Conservation (phyloP, 345 rosid genomes). For the Aquilaria malaccensis region DNA sequence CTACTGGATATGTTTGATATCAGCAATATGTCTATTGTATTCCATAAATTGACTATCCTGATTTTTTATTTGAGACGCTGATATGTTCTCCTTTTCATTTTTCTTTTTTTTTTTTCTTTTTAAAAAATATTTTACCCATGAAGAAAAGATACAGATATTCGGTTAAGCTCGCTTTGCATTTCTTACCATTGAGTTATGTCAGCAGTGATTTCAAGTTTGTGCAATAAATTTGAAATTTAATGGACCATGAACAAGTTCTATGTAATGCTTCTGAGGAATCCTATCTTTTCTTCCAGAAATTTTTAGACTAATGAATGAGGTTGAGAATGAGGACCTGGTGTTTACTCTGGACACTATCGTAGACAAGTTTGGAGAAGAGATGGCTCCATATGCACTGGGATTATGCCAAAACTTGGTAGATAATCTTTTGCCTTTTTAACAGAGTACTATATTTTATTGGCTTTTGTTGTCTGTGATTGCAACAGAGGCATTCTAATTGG, state of each 20-base stretch:
- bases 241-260: background rate
- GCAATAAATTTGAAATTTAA: conserved; percentile 1
- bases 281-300: conserved; percentile 42
- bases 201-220: too few relatives aligned
- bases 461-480: conserved; percentile 1
- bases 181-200: too few relatives aligned
- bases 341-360: conserved; percentile 89
- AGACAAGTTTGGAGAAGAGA: conserved; percentile 95
- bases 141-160: too few relatives aligned
- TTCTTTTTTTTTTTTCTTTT: too few relatives aligned
- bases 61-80: too few relatives aligned
- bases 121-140: too few relatives aligned
- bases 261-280: background rate
- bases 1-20: too few relatives aligned
- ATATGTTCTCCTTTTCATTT: too few relatives aligned
- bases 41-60: too few relatives aligned
- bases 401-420: conserved; percentile 92
- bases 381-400: conserved; percentile 93
- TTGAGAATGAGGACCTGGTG: conserved; percentile 92
- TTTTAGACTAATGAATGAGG: conserved; percentile 95
- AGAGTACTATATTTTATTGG: too few relatives aligned
- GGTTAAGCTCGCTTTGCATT: too few relatives aligned
- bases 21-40: too few relatives aligned
- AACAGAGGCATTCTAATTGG: background rate
- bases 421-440: background rate